Conservation (phyloP, 768 basidiomycete species). For the Tylopilus rubrobrunneus region DNA sequence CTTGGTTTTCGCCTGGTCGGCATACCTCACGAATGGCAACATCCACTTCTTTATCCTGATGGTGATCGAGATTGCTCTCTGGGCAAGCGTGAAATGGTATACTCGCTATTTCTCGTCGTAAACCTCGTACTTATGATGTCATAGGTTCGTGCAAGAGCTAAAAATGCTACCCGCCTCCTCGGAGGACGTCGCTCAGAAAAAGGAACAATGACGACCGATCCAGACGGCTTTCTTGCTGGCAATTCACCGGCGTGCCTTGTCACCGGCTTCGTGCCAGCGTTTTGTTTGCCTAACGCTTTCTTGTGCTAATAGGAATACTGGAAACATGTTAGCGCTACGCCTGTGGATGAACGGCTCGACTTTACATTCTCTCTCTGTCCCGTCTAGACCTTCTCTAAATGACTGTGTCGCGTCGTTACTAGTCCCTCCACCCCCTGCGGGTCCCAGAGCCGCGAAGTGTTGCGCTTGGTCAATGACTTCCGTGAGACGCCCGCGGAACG, state of each 20-base stretch:
- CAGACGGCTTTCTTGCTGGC: neutral
- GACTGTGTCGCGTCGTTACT: conserved; percentile 59
- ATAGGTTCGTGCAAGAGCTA: conserved; percentile 68
- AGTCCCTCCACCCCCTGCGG: conserved; percentile 49
- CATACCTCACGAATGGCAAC: conserved; percentile 60
- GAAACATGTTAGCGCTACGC: conserved; percentile 5
- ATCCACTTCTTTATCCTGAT: conserved; percentile 66
- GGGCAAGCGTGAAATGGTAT: conserved; percentile 82
- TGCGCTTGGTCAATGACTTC: conserved; percentile 86
- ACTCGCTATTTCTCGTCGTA: conserved; percentile 15
- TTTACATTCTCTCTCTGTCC: conserved; percentile 88
- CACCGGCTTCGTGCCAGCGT: conserved; percentile 78
- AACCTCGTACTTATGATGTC: conserved; percentile 10
- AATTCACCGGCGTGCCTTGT: conserved; percentile 46
- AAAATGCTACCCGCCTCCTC: conserved; percentile 32
- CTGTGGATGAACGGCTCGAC: conserved; percentile 11
- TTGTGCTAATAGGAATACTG: conserved; percentile 85
- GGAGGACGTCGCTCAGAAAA: conserved; percentile 20
- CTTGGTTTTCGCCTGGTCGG: conserved; percentile 54
- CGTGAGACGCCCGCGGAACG: conserved; percentile 71
- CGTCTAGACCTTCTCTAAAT: conserved; percentile 89
- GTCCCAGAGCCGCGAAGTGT: conserved; percentile 74
- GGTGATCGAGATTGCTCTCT: conserved; percentile 61
- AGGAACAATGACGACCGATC: conserved; percentile 18
- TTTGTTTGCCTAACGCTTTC: conserved; percentile 76